These are phyloP conservation scores for Aspergillaceae sp. DNA, from an alignment of 2,329 filamentous ascomycete genomes.

Conservation along the genomic window DNA sequence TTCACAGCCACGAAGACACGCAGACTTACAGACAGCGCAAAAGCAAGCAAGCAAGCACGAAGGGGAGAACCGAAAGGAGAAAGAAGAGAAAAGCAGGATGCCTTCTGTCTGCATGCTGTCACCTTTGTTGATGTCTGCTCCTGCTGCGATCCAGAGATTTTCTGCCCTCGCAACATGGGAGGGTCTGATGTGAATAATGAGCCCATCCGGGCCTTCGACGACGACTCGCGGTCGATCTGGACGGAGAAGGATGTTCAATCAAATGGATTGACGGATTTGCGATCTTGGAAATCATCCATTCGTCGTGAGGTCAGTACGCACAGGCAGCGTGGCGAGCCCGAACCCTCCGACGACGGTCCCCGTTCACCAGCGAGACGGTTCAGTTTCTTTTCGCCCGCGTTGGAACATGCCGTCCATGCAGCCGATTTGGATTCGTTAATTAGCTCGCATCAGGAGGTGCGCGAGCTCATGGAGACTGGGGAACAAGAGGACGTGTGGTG, in stretches of 20 bases:
- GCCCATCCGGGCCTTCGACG: background rate
- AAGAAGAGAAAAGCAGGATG: background rate
- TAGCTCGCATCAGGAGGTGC: constrained; percentile 73
- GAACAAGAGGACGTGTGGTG: constrained; percentile 78
- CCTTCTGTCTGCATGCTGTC: background rate
- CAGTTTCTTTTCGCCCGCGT: constrained; percentile 86
- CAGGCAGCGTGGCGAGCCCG: background rate
- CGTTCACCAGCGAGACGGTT: constrained; percentile 65
- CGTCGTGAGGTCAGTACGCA: background rate
- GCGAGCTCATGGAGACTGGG: constrained; percentile 43
- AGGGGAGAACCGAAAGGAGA: no score
- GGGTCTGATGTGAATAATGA: background rate
- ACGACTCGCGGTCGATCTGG: background rate
- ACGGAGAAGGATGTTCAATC: background rate
- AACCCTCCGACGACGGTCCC: background rate
- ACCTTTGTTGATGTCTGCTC: background rate
- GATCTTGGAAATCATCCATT: background rate
- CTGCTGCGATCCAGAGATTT: background rate
- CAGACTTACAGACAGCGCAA: no score
- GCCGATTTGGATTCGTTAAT: constrained; percentile 73
- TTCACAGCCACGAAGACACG: no score
- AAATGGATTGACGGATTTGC: background rate
- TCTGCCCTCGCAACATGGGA: background rate
- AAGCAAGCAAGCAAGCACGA: no score
- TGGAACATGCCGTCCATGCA: constrained; percentile 81